A percentile compares a stretch with the other conserved stretches of the same genome.
Evolutionary conservation across 1,284 basidiomycete species (phyloP).

Genomic region (Ceratobasidium sp.): DNA sequence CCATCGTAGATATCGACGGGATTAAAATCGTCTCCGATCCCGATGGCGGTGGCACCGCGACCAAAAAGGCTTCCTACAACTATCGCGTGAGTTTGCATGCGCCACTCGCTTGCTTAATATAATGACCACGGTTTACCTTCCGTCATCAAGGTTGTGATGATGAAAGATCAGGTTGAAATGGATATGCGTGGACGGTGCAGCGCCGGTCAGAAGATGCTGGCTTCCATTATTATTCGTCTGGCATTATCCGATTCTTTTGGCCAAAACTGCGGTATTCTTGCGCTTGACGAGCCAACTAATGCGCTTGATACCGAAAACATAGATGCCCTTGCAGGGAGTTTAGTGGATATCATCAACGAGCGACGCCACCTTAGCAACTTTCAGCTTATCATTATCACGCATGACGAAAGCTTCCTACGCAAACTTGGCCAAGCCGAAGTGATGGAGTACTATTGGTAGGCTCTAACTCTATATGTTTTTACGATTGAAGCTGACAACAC

Average conservation of each 20-base stretch:
- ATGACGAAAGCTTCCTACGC: slow-evolving; percentile 89
- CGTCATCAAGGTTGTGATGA: slow-evolving; percentile 88
- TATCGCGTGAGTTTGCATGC: slow-evolving; percentile 75
- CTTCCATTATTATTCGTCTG: slow-evolving; percentile 99
- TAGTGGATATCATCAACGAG: slow-evolving; percentile 95
- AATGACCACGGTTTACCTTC: background rate
- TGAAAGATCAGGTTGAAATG: slow-evolving; percentile 98
- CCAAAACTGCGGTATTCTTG: slow-evolving; percentile 96
- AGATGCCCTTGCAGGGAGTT: slow-evolving; percentile 88
- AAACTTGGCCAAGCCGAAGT: slow-evolving; percentile 87
- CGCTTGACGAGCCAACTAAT: slow-evolving; percentile 98
- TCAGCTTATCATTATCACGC: slow-evolving; percentile 97
- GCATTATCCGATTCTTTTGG: slow-evolving; percentile 98
- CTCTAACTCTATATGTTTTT: slow-evolving; percentile 14
- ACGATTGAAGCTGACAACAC: background rate
- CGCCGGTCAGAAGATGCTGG: slow-evolving; percentile 98
- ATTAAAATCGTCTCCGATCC: slow-evolving; percentile 95
- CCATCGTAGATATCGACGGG: slow-evolving; percentile 87
- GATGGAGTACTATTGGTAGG: slow-evolving; percentile 92
- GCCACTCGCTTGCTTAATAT: slow-evolving; percentile 39
- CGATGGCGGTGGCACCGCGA: slow-evolving; percentile 72
- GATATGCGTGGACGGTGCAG: slow-evolving; percentile 99
- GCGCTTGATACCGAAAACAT: slow-evolving; percentile 98
- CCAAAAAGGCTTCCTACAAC: slow-evolving; percentile 94
- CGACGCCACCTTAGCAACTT: slow-evolving; percentile 90